These are phyloP conservation scores for Rhynchospora tenuis DNA, from an alignment of 176 grass and related monocot species.

Conservation along the genomic window DNA sequence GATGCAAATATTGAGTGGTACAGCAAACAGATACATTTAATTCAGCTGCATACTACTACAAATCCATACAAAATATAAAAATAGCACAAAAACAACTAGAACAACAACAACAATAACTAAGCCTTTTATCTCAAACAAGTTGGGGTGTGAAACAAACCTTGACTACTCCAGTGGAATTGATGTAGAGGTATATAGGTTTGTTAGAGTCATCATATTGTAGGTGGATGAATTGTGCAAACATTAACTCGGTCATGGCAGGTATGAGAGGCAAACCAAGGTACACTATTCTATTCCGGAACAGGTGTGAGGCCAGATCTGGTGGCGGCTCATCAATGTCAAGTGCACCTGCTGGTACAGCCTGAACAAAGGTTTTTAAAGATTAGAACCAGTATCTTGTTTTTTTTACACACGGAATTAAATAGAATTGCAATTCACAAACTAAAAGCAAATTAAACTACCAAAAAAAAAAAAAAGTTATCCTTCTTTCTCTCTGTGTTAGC, in stretches of 20 bases:
- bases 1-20: neutral
- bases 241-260: conserved; percentile 61
- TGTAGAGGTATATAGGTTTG: conserved; percentile 89
- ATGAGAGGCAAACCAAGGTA: conserved; percentile 88
- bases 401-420: neutral
- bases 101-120: no score
- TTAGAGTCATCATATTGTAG: conserved; percentile 72
- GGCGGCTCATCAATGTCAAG: conserved; percentile 40
- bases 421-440: neutral
- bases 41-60: conserved; percentile 16
- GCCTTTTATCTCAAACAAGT: no score
- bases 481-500: no score
- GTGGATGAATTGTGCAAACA: conserved; percentile 76
- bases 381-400: neutral
- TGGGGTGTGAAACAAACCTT: conserved; percentile 36
- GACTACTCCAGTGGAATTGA: conserved; percentile 86
- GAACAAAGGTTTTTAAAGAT: neutral
- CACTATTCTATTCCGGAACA: conserved; percentile 85
- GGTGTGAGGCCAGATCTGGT: conserved; percentile 68
- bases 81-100: no score
- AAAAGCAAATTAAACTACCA: no score
- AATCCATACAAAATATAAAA: neutral
- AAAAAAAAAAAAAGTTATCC: no score
- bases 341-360: neutral
- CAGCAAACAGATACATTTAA: neutral